Evolutionary conservation across 345 rosid species (phyloP).

Genomic region (Salix viminalis): DNA sequence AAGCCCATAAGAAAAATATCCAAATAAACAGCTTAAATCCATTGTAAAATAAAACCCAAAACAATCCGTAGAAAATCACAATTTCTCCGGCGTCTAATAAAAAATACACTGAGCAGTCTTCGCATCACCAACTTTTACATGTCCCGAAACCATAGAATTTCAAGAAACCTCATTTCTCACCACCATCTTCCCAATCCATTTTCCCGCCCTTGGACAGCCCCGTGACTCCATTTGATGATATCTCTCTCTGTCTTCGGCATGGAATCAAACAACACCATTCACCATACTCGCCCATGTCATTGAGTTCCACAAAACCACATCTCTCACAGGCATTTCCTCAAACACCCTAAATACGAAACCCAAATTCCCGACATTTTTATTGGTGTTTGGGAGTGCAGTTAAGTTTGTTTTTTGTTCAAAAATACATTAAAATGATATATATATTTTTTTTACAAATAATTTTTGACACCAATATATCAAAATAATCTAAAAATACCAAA

Average conservation of each 20-base stretch:
- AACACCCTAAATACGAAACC: conserved; percentile 20
- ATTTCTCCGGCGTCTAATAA: conserved; percentile 18
- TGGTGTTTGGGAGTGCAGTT: no score
- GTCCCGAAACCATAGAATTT: conserved; percentile 23
- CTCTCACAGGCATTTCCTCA: conserved; percentile 28
- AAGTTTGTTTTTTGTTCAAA: no score
- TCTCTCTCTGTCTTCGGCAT: conserved; percentile 20
- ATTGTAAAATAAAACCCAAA: no score
- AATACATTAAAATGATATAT: no score
- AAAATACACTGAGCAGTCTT: conserved; percentile 22
- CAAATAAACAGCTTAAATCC: no score
- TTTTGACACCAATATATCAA: no score
- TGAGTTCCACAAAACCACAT: conserved; percentile 30
- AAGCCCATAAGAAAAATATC: no score
- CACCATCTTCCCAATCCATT: conserved; percentile 27
- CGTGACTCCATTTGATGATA: conserved; percentile 24
- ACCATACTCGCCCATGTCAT: conserved; percentile 17
- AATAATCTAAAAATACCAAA: no score
- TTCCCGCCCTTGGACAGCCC: conserved; percentile 27
- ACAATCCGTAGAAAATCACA: no score
- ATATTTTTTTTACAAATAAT: no score
- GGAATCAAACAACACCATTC: conserved; percentile 27
- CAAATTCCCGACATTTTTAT: conserved; percentile 9
- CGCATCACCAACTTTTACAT: conserved; percentile 14
- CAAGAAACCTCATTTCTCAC: conserved; percentile 23